Evolutionary conservation across 179 eudicot species (phyloP).

Genomic region (Silene coronaria): DNA sequence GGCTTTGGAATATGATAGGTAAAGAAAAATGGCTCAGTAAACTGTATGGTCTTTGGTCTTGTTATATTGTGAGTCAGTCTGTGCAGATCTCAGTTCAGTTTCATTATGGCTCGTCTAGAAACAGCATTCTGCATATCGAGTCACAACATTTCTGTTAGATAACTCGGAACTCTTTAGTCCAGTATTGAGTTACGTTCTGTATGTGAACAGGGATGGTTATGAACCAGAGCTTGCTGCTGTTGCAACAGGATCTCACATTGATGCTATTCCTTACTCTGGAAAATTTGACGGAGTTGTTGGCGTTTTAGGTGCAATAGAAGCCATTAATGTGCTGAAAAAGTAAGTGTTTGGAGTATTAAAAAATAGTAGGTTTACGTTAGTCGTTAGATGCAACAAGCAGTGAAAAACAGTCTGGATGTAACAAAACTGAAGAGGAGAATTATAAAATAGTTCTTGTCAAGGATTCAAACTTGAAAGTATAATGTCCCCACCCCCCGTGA

Average conservation of each 20-base stretch:
- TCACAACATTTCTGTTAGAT: no score
- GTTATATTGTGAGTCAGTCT: no score
- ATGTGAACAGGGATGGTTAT: constrained; percentile 56
- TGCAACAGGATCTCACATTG: constrained; percentile 89
- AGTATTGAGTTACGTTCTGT: not conserved
- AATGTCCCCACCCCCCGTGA: no score
- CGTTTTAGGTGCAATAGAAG: constrained; percentile 96
- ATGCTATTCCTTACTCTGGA: constrained; percentile 97
- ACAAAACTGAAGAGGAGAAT: not conserved
- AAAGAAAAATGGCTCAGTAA: no score
- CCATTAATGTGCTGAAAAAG: constrained; percentile 72
- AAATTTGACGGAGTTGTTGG: constrained; percentile 97
- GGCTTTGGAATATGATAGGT: no score
- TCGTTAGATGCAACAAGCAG: no score
- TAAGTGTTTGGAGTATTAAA: constrained; percentile 21
- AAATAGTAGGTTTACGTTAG: not conserved
- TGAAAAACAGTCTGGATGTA: not conserved
- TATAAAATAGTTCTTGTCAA: not conserved
- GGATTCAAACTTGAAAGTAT: no score
- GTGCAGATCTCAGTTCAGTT: no score
- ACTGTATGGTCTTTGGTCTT: no score
- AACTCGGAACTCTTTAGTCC: no score
- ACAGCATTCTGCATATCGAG: no score
- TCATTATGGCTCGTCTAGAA: no score
- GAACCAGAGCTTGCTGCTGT: constrained; percentile 70